A percentile compares a stretch with the other conserved stretches of the same genome.
These are phyloP conservation scores for Suillus hirtellus DNA, from an alignment of 768 basidiomycete genomes.

Conservation along the genomic window DNA sequence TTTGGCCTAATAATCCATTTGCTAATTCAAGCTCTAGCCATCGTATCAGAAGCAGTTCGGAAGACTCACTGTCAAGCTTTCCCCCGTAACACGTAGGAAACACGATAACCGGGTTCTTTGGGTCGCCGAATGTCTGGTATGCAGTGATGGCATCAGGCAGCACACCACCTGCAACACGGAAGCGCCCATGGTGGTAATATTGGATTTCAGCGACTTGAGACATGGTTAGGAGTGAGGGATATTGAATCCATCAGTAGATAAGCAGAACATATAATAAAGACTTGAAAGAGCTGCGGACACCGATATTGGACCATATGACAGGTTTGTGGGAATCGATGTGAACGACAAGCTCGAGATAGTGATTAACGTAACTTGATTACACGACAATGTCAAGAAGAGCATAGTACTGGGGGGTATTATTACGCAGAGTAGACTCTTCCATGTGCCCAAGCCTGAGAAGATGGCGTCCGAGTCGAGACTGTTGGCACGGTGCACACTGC, in stretches of 20 bases:
- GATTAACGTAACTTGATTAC: not conserved
- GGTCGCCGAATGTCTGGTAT: constrained; percentile 55
- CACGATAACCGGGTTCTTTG: constrained; percentile 55
- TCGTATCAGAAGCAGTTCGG: not conserved
- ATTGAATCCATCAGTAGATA: not conserved
- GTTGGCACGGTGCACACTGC: not conserved
- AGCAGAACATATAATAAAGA: not conserved
- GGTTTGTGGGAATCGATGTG: not conserved
- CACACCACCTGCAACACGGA: constrained; percentile 51
- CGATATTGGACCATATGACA: constrained; percentile 11
- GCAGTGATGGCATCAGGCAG: constrained; percentile 61
- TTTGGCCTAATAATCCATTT: constrained; percentile 40
- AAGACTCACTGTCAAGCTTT: constrained; percentile 48
- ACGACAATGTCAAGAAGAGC: not conserved
- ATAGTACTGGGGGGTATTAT: not conserved
- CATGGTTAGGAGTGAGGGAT: constrained; percentile 16
- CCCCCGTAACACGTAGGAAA: constrained; percentile 62
- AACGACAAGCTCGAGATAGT: not conserved
- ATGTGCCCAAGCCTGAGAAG: not conserved
- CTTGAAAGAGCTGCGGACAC: not conserved
- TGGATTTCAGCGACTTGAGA: constrained; percentile 35
- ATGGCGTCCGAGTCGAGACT: not conserved
- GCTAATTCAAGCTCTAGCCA: constrained; percentile 16
- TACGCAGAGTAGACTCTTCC: not conserved
- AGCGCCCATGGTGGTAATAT: constrained; percentile 55